phyloP scores from a whole-genome alignment of 192 early-diverging fungal species.

The Allomyces macrogynus region DNA sequence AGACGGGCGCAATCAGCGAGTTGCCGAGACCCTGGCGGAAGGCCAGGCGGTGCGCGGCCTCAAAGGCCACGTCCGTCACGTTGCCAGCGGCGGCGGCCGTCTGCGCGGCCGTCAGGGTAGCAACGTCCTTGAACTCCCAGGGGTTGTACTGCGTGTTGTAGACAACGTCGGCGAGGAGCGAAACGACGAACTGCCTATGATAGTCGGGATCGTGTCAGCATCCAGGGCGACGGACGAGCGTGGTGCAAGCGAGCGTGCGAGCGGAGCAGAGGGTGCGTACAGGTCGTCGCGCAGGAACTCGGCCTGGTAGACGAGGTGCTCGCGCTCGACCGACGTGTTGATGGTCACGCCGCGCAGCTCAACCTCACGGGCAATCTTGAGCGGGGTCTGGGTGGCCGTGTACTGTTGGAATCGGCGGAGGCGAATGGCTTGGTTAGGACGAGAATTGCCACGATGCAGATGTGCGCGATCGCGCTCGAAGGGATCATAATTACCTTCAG shows the following conservation, averaged over 20 bases:
- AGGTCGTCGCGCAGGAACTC: constrained; percentile 79
- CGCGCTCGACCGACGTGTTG: constrained; percentile 57
- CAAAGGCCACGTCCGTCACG: constrained; percentile 43
- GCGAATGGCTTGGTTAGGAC: background rate
- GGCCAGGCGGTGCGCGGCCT: constrained; percentile 68
- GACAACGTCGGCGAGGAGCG: constrained; percentile 51
- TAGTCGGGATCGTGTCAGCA: background rate
- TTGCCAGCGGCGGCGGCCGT: constrained; percentile 35
- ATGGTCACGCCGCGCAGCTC: constrained; percentile 76
- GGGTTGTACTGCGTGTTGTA: constrained; percentile 57
- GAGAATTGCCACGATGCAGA: background rate
- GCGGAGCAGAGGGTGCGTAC: constrained; percentile 29
- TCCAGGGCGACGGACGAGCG: constrained; percentile 2
- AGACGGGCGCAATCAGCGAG: constrained; percentile 64
- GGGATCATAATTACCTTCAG: constrained; percentile 41
- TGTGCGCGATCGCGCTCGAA: background rate
- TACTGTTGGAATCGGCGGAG: constrained; percentile 22
- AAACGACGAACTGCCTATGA: background rate
- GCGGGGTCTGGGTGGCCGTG: constrained; percentile 56
- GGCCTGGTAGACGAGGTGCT: constrained; percentile 64
- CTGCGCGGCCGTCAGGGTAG: constrained; percentile 40
- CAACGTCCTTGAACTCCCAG: constrained; percentile 67
- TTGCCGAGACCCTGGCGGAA: constrained; percentile 91
- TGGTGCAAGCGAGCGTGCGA: background rate
- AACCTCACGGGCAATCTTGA: constrained; percentile 72